Conservation (phyloP, 192 early-diverging fungal genomes). For the Entomortierella chlamydospora region DNA sequence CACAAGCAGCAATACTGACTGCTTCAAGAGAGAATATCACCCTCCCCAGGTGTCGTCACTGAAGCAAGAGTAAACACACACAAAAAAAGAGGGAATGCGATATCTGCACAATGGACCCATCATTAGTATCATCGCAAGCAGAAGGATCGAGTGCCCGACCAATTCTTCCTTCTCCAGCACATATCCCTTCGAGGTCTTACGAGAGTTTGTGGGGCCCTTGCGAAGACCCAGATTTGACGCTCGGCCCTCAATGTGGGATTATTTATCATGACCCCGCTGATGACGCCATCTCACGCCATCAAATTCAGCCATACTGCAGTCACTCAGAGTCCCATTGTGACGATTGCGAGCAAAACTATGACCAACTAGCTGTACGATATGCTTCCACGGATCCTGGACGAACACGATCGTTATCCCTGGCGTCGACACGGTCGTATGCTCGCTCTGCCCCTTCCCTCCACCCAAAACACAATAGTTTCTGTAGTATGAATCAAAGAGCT, state of each 20-base stretch:
- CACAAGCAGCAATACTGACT: no score
- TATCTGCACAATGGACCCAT: no score
- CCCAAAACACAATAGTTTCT: background rate
- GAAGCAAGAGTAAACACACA: no score
- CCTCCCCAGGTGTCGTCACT: no score
- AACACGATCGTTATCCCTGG: no score
- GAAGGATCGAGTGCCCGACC: no score
- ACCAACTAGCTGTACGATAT: background rate
- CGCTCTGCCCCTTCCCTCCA: background rate
- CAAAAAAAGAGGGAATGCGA: no score
- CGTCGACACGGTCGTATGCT: background rate
- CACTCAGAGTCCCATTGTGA: background rate
- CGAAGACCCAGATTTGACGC: background rate
- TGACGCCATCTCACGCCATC: slow-evolving; percentile 54
- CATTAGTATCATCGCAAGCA: no score
- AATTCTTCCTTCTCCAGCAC: no score
- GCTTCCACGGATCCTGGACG: background rate
- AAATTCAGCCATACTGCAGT: background rate
- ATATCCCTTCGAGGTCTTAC: no score
- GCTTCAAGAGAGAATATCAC: no score
- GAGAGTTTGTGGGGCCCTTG: background rate
- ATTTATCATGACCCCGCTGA: slow-evolving; percentile 5
- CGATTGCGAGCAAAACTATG: background rate
- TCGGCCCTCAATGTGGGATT: background rate
- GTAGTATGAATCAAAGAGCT: no score